Evolutionary conservation across 306 rosid genomes (phyloP).

Genomic region (Glycyrrhiza uralensis): DNA sequence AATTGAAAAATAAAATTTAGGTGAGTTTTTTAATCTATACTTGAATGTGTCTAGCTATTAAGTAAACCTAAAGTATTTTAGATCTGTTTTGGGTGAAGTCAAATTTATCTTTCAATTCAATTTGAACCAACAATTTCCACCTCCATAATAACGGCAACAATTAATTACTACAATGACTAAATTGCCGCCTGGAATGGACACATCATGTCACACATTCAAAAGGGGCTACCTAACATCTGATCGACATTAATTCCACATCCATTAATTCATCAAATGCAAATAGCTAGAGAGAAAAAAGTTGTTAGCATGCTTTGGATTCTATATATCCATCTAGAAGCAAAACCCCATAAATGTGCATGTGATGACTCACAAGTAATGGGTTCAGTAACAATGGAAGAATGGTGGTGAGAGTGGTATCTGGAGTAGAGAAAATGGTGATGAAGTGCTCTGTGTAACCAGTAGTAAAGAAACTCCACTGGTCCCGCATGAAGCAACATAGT

Average conservation of each 20-base stretch:
- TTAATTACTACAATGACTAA: no score
- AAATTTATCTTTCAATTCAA: neutral
- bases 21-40: no score
- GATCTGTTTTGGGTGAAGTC: neutral
- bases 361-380: slow-evolving; percentile 37
- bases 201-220: no score
- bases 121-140: neutral
- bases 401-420: slow-evolving; percentile 56
- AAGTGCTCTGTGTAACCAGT: slow-evolving; percentile 66
- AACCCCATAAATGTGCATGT: neutral
- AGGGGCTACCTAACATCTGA: no score
- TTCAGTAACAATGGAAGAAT: slow-evolving; percentile 36
- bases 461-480: slow-evolving; percentile 60
- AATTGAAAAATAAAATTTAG: neutral
- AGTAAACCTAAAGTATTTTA: neutral
- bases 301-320: neutral
- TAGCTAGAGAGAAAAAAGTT: no score
- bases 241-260: no score
- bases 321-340: no score
- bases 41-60: neutral
- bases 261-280: no score
- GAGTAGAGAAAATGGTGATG: slow-evolving; percentile 67
- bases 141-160: no score
- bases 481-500: slow-evolving; percentile 39
- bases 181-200: no score